Base-by-base conservation (phyloP, 2,329 filamentous ascomycete species). In the Penicillium olsonii region DNA sequence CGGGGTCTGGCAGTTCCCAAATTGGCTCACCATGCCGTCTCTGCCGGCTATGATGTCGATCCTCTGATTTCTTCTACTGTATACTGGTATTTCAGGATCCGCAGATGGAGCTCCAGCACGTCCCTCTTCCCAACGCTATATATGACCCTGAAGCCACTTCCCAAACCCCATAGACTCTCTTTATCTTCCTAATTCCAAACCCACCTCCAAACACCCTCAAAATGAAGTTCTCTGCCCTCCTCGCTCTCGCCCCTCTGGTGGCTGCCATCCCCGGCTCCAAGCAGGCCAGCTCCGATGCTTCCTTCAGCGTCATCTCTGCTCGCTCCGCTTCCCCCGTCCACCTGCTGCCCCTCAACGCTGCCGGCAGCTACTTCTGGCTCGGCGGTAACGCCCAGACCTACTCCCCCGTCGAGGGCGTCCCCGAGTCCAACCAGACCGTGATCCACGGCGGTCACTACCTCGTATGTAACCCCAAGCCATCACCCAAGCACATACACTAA, bases 281-380 rank as follows among this genome's bases (percentile, higher is more conserved):
- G 45, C 18, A 47, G 41, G 24, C 38, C 24, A 52, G 39, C 38
- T 48, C 45, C 37, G 50, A 52, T 15, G 47, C 39, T 37, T 26
- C 71, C 56, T 78, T 78, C 59, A 63, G 59, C 39, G 71, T 77
- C 59, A 70, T 74, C 20, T 66, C 73, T 62, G 57, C 70, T 39
- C 74, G 71, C 59, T 75, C 72, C 41, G 75, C 66, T 37, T 77
- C 75, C 4, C 72, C 72, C 20, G 71, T 82, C 53, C 76, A 83
- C 61, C 63, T 74, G 11, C 66, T 68, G 26, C 56, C 68, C 11
- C 62, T 82, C 50, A 74, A 74, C 34, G 79, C 79, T 31, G 65
- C 66, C 15, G 71, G 70, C 18, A 58, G 62, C 22, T 68, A 70
- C 44, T 80, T 83, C 69, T 80, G 67, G 58, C 66, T 82, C 42